Conservation (phyloP, 108 stramenopile genomes). For the Epithemia pelagica region DNA sequence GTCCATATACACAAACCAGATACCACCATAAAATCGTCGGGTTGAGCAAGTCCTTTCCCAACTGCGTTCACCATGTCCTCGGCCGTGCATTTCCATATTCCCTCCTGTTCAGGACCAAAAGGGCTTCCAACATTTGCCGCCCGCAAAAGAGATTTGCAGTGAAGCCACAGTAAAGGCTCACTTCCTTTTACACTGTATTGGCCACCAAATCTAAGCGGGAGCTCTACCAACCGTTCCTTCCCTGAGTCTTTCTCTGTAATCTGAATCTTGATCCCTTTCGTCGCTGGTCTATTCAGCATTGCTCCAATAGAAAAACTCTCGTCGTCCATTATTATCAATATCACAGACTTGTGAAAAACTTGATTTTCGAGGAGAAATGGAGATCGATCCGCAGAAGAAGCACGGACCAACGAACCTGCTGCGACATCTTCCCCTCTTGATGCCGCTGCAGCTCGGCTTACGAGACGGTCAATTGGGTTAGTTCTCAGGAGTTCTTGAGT, state of each 20-base stretch:
- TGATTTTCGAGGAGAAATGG: conserved; percentile 73
- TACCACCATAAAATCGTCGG: conserved; percentile 64
- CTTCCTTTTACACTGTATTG: conserved; percentile 60
- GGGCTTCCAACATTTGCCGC: conserved; percentile 46
- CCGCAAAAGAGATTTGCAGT: conserved; percentile 45
- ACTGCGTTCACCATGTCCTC: conserved; percentile 56
- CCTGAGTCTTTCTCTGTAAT: conserved; percentile 22
- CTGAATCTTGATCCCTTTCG: conserved; percentile 45
- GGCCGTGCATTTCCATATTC: conserved; percentile 61
- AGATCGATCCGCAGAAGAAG: conserved; percentile 46
- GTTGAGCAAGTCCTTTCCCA: conserved; percentile 37
- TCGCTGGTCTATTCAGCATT: conserved; percentile 68
- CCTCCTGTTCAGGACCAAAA: conserved; percentile 28
- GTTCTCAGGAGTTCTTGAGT: conserved; percentile 4
- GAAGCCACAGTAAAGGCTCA: conserved; percentile 61
- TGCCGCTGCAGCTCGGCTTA: neutral
- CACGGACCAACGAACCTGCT: conserved; percentile 42
- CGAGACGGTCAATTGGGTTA: conserved; percentile 17
- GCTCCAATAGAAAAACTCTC: conserved; percentile 48
- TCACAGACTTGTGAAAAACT: conserved; percentile 67
- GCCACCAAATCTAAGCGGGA: conserved; percentile 73
- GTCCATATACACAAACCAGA: conserved; percentile 52
- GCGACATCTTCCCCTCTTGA: conserved; percentile 5
- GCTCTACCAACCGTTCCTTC: conserved; percentile 11
- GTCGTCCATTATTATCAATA: conserved; percentile 58